Evolutionary conservation across 176 grass and related monocot genomes (phyloP), one percentile per base, ranked within the genome.

Genomic region (Themeda triandra): DNA sequence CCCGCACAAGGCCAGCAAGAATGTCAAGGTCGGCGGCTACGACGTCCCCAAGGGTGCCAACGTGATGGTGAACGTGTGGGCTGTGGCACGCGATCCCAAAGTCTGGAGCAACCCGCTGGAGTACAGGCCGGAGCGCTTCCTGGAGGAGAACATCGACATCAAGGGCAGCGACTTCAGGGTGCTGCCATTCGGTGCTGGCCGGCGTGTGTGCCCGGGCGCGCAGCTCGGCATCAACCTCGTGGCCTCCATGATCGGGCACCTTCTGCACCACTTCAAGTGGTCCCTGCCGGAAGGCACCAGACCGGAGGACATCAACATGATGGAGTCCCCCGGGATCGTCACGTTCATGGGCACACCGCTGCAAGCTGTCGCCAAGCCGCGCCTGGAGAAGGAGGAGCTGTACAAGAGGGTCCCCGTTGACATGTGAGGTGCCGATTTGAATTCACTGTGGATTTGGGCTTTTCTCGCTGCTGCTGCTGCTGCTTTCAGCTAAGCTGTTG

Each of bases 231-330:
- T 95, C 70, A 92, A 88, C 48, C 75, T 92, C 9, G 85, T 95
- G 10, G 75, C 79, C 74, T 88, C 87, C 59, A 92, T 92, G 93
- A 82, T 95, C 13, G 93, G 85, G 1, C 90, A 90, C 82, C 76
- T 95, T 12, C 65, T 95, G 25, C 93, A 95, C 79, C 93, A 92
- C 66, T 95, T 95, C 76, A 68, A 84, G 39, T 95, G 93, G 93
- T 83, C 79, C 1, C 93, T 90, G 36, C 87, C 87, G 0, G 90
- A 86, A 0, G 87, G 93, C 10, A 53, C 49, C 63, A 83, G 25
- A 63, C 82, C 87, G 4, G 87, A 92, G 81, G 87, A 94, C 31
- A 69, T 94, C 9, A 25, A 85, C 77, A 89, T 92, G 81, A 82
- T 86, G 78, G 92, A 94, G 81, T 87, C 83, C 33, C 35, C 82